Conservation (phyloP, 1,284 basidiomycete genomes). For the Prillingera fragicola region DNA sequence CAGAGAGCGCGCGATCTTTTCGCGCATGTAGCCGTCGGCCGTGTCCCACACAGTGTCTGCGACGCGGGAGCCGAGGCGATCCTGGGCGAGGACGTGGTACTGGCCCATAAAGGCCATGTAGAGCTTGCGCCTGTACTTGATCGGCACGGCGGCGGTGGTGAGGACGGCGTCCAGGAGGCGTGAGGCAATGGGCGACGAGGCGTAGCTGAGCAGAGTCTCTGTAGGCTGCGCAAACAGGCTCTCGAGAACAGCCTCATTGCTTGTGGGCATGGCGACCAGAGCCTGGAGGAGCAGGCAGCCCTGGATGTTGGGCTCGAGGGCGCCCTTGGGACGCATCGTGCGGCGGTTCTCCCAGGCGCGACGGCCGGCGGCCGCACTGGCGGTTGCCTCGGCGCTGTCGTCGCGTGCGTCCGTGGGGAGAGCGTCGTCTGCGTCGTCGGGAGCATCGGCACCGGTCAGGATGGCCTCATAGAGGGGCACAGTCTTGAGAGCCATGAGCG, state of each 20-base stretch:
- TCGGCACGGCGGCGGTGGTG: conserved; percentile 60
- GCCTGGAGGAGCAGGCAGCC: conserved; percentile 80
- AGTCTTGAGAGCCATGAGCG: conserved; percentile 60
- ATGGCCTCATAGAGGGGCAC: conserved; percentile 52
- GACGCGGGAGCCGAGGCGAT: conserved; percentile 80
- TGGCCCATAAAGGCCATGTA: conserved; percentile 68
- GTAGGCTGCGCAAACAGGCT: conserved; percentile 56
- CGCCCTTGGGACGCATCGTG: conserved; percentile 27
- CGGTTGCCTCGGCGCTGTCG: conserved; percentile 35
- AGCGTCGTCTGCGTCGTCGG: conserved; percentile 23
- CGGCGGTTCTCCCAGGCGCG: conserved; percentile 44
- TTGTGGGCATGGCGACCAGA: conserved; percentile 61
- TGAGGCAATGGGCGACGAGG: conserved; percentile 68
- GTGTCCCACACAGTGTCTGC: conserved; percentile 79
- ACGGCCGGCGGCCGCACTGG: conserved; percentile 32
- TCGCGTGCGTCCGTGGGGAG: conserved; percentile 25
- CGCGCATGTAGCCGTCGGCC: conserved; percentile 84
- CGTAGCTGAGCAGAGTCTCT: conserved; percentile 60
- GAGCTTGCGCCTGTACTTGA: conserved; percentile 64
- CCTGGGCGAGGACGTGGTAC: conserved; percentile 72
- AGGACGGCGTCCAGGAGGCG: conserved; percentile 74
- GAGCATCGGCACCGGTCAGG: conserved; percentile 24
- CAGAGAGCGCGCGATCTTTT: conserved; percentile 80
- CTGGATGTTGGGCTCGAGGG: conserved; percentile 65
- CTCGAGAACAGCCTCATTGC: conserved; percentile 61